These are phyloP conservation scores for Vitis amurensis DNA, from an alignment of 164 flowering plant genomes.

Conservation along the genomic window DNA sequence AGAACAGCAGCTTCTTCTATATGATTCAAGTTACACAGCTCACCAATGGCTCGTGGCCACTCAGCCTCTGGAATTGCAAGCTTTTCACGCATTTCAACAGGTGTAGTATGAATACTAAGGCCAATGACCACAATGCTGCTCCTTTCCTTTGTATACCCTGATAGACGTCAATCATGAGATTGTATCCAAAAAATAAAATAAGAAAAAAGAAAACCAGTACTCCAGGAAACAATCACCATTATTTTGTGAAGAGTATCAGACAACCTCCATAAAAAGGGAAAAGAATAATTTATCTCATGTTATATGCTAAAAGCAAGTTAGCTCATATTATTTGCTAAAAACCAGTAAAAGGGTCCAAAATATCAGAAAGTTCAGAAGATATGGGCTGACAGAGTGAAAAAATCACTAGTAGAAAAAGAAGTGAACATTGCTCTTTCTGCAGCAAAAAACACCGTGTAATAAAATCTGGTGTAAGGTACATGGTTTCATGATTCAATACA, in stretches of 20 bases:
- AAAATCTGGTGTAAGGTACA: no score
- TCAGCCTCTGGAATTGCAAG: constrained; percentile 98
- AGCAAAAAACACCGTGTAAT: no score
- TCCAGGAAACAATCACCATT: not conserved
- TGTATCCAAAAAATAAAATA: not conserved
- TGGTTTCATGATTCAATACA: no score
- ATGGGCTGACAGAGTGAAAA: not conserved
- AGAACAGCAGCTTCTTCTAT: constrained; percentile 99
- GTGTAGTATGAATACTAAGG: constrained; percentile 89
- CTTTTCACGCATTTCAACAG: constrained; percentile 97
- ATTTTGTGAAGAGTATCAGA: not conserved
- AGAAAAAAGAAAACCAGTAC: not conserved
- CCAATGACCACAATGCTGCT: constrained; percentile 98
- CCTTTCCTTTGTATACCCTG: constrained; percentile 94
- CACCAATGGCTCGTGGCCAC: constrained; percentile 94
- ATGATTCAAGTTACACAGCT: constrained; percentile 84
- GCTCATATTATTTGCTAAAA: no score
- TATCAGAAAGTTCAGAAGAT: not conserved
- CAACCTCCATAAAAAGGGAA: not conserved
- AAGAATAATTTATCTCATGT: no score
- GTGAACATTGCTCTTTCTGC: no score
- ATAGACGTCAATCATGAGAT: not conserved
- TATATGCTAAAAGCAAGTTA: not conserved
- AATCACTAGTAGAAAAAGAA: no score
- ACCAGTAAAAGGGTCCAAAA: no score